Conservation (phyloP, 768 basidiomycete species). For the Calvatia gigantea region DNA sequence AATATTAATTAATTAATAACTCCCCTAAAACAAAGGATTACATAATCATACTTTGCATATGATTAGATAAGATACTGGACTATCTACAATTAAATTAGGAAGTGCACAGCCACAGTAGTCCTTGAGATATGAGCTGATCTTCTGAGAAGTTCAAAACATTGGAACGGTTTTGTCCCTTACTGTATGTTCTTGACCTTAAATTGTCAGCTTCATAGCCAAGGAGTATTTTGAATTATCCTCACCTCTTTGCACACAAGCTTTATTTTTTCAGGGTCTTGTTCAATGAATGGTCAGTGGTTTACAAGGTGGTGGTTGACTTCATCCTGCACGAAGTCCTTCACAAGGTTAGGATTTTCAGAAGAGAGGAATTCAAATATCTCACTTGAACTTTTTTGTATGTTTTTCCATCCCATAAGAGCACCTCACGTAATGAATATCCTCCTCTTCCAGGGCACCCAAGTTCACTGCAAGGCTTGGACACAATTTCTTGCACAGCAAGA, state of each 20-base stretch:
- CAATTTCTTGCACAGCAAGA: neutral
- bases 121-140: too few species aligned
- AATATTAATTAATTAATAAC: too few species aligned
- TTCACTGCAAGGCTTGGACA: constrained; percentile 6
- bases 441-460: constrained; percentile 5
- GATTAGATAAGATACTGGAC: too few species aligned
- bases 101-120: too few species aligned
- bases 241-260: neutral
- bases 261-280: neutral
- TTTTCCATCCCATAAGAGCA: neutral
- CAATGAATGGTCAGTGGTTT: neutral
- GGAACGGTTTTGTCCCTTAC: too few species aligned
- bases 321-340: neutral
- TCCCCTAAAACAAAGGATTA: too few species aligned
- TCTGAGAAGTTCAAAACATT: too few species aligned
- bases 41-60: too few species aligned
- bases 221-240: neutral
- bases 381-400: neutral
- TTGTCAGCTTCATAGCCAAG: neutral
- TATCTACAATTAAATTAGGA: too few species aligned
- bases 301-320: neutral
- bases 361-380: neutral
- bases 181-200: neutral
- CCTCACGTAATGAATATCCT: constrained; percentile 3
- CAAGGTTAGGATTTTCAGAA: neutral